Percentiles rank a stretch among this genome's conserved stretches.
Conservation (phyloP, 192 early-diverging fungal genomes). For the Radiomyces spectabilis region DNA sequence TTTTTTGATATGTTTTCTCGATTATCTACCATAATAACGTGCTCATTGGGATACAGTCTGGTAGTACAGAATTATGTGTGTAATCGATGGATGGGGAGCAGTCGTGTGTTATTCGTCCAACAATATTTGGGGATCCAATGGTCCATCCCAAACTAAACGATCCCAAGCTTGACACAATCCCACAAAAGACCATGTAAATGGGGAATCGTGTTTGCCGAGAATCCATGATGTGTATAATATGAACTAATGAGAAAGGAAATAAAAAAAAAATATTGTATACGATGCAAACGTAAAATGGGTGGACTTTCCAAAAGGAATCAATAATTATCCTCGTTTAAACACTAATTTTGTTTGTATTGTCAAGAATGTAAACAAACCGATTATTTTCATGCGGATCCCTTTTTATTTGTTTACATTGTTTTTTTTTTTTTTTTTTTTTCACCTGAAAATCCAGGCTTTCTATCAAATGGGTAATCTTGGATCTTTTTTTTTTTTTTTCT, state of each 20-base stretch:
- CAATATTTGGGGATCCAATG: conserved; percentile 39
- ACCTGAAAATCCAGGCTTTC: too few relatives aligned
- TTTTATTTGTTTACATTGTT: background rate
- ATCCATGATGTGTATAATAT: conserved; percentile 18
- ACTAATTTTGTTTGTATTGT: background rate
- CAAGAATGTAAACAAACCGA: background rate
- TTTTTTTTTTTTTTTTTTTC: background rate
- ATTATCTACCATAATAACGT: conserved; percentile 17
- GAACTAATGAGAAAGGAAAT: conserved; percentile 1
- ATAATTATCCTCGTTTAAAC: background rate
- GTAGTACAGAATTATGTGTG: background rate
- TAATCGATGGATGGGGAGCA: conserved; percentile 6
- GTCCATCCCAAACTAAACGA: conserved; percentile 36
- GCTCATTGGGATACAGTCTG: conserved; percentile 29
- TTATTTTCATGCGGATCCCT: background rate
- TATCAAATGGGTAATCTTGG: background rate
- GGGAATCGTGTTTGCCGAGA: conserved; percentile 30
- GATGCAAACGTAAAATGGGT: background rate
- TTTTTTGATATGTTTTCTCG: too few relatives aligned
- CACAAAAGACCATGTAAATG: conserved; percentile 35
- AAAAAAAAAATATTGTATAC: background rate
- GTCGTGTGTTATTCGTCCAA: conserved; percentile 24
- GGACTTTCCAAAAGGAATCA: background rate
- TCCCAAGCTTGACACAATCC: conserved; percentile 26
- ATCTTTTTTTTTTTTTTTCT: background rate